These are phyloP conservation scores for Neoboletus subvelutipes DNA, from an alignment of 768 basidiomycete genomes.

Conservation along the genomic window DNA sequence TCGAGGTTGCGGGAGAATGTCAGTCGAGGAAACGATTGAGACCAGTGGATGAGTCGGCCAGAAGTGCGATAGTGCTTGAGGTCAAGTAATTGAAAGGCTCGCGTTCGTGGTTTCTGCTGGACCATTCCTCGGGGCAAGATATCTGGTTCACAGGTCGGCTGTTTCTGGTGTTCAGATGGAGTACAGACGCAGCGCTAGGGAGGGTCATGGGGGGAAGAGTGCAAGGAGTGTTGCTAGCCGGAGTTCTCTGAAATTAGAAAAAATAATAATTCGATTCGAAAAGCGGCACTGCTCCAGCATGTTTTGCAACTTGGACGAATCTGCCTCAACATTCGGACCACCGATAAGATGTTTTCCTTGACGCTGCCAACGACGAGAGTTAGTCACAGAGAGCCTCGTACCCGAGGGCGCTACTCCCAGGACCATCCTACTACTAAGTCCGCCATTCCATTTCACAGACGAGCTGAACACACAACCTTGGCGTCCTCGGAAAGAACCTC, in stretches of 20 bases:
- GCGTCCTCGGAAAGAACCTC: background rate
- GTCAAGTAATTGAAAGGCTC: background rate
- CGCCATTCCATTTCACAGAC: background rate
- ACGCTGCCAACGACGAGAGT: background rate
- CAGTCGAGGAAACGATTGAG: conserved; percentile 3
- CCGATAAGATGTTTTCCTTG: background rate
- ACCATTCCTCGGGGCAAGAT: conserved; percentile 4
- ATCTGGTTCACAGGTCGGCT: background rate
- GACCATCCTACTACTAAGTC: background rate
- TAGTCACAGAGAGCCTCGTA: background rate
- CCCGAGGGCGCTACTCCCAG: background rate
- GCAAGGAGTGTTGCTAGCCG: conserved; percentile 30
- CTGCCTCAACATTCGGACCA: background rate
- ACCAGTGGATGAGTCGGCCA: background rate
- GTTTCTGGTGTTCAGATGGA: conserved; percentile 10
- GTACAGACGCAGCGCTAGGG: conserved; percentile 4
- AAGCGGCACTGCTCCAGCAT: conserved; percentile 13
- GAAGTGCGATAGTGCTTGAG: conserved; percentile 10
- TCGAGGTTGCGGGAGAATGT: background rate
- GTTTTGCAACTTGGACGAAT: conserved; percentile 11
- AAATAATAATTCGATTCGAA: conserved; percentile 34
- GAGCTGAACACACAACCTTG: background rate
- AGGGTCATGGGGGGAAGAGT: conserved; percentile 28
- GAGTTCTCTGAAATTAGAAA: conserved; percentile 31
- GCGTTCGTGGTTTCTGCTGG: conserved; percentile 1